These are phyloP conservation scores for Alternaria sp. DNA, from an alignment of 2,329 filamentous ascomycete species.

Conservation along the genomic window DNA sequence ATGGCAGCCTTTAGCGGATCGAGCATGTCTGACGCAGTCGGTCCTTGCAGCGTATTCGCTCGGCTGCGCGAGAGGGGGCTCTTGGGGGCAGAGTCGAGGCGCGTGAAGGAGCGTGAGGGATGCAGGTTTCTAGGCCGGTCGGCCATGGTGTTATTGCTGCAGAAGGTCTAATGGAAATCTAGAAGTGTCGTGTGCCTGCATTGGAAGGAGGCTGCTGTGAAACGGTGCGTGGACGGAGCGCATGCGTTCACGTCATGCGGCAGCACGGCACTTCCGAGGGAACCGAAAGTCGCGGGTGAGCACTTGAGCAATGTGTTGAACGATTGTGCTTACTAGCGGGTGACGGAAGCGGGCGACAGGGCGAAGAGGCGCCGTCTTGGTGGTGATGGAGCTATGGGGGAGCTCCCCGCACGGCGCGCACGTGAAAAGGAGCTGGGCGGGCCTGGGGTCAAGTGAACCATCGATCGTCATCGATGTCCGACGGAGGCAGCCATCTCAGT, in stretches of 20 bases:
- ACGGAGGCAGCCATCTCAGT: not conserved
- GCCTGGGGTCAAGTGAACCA: conserved; percentile 10
- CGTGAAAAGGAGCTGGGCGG: conserved; percentile 12
- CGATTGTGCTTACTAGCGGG: not conserved
- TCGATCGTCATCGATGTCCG: conserved; percentile 18
- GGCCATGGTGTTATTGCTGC: conserved; percentile 30
- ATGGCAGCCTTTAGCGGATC: conserved; percentile 50
- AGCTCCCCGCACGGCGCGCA: conserved; percentile 15
- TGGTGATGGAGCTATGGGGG: conserved; percentile 2
- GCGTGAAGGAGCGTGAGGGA: conserved; percentile 57
- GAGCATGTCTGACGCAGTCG: conserved; percentile 51
- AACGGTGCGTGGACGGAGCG: conserved; percentile 23
- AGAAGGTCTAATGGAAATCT: conserved; percentile 9
- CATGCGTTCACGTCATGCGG: conserved; percentile 42
- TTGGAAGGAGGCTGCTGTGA: conserved; percentile 29
- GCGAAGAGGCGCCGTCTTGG: not conserved
- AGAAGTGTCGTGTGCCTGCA: conserved; percentile 33
- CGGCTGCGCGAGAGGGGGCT: conserved; percentile 49
- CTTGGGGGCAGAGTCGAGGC: conserved; percentile 50
- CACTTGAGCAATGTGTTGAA: not conserved
- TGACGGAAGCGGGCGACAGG: conserved; percentile 1
- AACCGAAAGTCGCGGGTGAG: not conserved
- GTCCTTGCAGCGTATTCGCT: conserved; percentile 55
- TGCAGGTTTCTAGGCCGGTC: conserved; percentile 48
- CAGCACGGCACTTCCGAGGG: conserved; percentile 1